These are phyloP conservation scores for Gilbertella persicaria DNA, from an alignment of 371 early-diverging fungal genomes.

Conservation along the genomic window DNA sequence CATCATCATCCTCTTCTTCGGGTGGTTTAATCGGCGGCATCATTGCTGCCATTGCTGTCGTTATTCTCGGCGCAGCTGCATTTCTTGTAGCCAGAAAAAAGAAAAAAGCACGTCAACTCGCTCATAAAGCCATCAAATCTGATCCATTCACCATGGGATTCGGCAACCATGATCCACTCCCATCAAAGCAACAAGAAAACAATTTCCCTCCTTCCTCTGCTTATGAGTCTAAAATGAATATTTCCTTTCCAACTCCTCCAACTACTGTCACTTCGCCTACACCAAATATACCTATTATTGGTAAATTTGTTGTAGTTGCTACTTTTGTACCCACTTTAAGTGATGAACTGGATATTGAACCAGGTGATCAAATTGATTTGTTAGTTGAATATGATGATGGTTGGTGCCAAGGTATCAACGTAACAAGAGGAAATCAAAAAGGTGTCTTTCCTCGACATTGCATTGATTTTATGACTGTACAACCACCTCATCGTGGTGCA, in stretches of 20 bases:
- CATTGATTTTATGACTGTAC: conserved; percentile 30
- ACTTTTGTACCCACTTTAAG: conserved; percentile 57
- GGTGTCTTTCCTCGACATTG: conserved; percentile 64
- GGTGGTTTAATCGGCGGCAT: not conserved
- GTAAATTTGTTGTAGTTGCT: conserved; percentile 41
- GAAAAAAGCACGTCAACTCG: not conserved
- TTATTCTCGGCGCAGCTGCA: not conserved
- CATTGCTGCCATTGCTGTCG: not conserved
- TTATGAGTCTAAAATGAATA: not conserved
- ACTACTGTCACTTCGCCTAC: not conserved
- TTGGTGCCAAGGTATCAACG: conserved; percentile 59
- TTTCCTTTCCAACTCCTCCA: not conserved
- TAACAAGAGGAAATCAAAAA: conserved; percentile 43
- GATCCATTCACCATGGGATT: conserved; percentile 30
- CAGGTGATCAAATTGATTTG: conserved; percentile 58
- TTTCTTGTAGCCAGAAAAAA: not conserved
- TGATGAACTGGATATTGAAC: conserved; percentile 59
- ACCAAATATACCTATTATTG: conserved; percentile 11
- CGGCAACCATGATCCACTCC: conserved; percentile 13
- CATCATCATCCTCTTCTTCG: not conserved
- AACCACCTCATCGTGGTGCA: not conserved
- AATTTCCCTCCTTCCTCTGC: not conserved
- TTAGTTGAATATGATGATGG: conserved; percentile 64
- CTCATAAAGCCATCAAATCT: not conserved
- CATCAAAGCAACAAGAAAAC: not conserved